These are phyloP conservation scores for Trypanosoma congolense DNA, from an alignment of 208 protist species.

Conservation along the genomic window DNA sequence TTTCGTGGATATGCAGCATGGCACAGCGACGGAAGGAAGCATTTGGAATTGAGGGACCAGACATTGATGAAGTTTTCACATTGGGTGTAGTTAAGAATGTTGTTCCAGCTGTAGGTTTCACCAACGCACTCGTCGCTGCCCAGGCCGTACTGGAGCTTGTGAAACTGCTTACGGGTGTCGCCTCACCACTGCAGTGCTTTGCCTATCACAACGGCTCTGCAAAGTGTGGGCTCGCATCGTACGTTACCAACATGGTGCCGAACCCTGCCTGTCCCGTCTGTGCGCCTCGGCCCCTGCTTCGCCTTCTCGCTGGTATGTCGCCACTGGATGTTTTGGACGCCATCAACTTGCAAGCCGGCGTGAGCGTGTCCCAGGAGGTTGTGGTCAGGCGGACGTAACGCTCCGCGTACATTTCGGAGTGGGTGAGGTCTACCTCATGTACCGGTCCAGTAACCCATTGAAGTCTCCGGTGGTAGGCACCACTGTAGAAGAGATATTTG, in stretches of 20 bases:
- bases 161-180: constrained; percentile 87
- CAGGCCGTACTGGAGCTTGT: constrained; percentile 91
- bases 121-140: constrained; percentile 95
- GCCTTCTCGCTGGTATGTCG: constrained; percentile 18
- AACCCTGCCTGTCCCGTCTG: constrained; percentile 50
- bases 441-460: constrained; percentile 22
- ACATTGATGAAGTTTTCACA: constrained; percentile 85
- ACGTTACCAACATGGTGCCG: constrained; percentile 27
- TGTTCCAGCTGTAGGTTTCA: constrained; percentile 98
- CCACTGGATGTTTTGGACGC: constrained; percentile 17
- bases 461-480: constrained; percentile 11
- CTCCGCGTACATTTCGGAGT: constrained; percentile 12
- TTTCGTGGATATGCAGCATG: constrained; percentile 81
- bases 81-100: constrained; percentile 98
- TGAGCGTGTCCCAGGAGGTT: not conserved
- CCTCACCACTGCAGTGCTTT: constrained; percentile 87
- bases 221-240: constrained; percentile 23
- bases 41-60: constrained; percentile 89
- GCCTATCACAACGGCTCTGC: constrained; percentile 88
- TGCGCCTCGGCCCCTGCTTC: constrained; percentile 41
- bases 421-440: constrained; percentile 28
- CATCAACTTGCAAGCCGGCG: constrained; percentile 19
- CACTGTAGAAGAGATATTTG: constrained; percentile 31
- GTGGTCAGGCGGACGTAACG: constrained; percentile 11
- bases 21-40: constrained; percentile 78